Conservation (phyloP, 73 alveolate species). For the Symbiodinium pilosum region DNA sequence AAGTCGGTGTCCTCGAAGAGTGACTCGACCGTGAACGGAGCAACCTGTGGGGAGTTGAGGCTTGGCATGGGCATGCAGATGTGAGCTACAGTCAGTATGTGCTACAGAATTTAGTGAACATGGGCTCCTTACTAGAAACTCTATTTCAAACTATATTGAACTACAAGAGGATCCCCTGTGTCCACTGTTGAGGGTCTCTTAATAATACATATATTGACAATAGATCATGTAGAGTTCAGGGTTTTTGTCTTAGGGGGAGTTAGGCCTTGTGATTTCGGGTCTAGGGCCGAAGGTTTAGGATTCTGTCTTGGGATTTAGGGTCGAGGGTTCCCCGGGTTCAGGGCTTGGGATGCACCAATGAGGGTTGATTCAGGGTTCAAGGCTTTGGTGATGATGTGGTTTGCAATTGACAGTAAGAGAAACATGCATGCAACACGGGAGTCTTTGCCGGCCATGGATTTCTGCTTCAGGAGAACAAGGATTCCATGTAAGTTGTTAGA, state of each 20-base stretch:
- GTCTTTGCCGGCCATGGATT: background rate
- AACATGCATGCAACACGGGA: background rate
- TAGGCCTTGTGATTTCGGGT: background rate
- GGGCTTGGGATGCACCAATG: background rate
- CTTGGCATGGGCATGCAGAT: too few relatives aligned
- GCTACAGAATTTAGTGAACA: too few relatives aligned
- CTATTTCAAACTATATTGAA: too few relatives aligned
- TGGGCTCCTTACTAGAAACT: too few relatives aligned
- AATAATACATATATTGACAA: too few relatives aligned
- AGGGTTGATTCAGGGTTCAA: background rate
- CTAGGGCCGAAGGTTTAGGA: background rate
- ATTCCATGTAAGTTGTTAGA: too few relatives aligned
- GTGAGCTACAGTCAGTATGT: too few relatives aligned
- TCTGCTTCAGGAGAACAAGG: background rate
- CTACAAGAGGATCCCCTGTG: too few relatives aligned
- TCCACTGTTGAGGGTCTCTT: too few relatives aligned
- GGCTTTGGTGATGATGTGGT: background rate
- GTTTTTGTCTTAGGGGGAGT: too few relatives aligned
- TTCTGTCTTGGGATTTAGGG: background rate
- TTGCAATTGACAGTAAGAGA: background rate
- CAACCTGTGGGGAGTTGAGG: too few relatives aligned
- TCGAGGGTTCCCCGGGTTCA: background rate
- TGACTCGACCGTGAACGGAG: conserved; percentile 73
- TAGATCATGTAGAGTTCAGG: too few relatives aligned
- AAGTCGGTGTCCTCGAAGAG: conserved; percentile 87